Evolutionary conservation across 106 monocot genomes (phyloP), one percentile per base, ranked within the genome.

Genomic region (Gastrodia elata): DNA sequence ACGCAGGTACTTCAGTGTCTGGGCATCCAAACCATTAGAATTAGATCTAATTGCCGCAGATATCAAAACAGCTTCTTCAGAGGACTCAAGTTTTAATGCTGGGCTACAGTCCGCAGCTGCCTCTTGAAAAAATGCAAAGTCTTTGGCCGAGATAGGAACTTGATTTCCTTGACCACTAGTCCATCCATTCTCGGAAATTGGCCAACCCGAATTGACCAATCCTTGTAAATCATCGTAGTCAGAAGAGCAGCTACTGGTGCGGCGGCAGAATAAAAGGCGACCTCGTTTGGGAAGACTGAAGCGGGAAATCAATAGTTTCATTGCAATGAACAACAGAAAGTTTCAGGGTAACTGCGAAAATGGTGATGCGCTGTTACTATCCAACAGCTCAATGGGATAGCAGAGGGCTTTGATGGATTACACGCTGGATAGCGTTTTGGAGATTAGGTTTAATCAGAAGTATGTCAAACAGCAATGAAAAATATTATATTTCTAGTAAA

Each of bases 41-140:
- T 39, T 78, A 15, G 68, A 83, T 39, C 71, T 80, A 73, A 92
- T 84, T 9, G 71, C 82, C 68, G 81, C 59, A 20, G 84, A 77
- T 16, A 93, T 87, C 71, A 80, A 81, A 68, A 83, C 32, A 14
- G 89, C 89, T 22, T 81, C 83, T 16, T 74, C 82, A 27, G 81
- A 78, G 69, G 68, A 74, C 44, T 72, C 67, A 52, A 39, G 74
- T 38, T 27, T 20, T 3, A 24, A 46, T 6, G 22, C 0, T 43
- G 5, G 11, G 41, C 35, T 44, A 15, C 41, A 49, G 13, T 26
- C 52, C 11, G 40, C 64, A 2, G 22, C 39, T 20, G 75, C 74
- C 40, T 89, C 89, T 58, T 83, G 75, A 10, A 93, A 71, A 87
- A 93, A 87, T 55, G 75, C 75, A 71, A 87, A 85, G 84, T 93